Conservation (phyloP, 108 stramenopile species). For the Thalassiosira profunda region DNA sequence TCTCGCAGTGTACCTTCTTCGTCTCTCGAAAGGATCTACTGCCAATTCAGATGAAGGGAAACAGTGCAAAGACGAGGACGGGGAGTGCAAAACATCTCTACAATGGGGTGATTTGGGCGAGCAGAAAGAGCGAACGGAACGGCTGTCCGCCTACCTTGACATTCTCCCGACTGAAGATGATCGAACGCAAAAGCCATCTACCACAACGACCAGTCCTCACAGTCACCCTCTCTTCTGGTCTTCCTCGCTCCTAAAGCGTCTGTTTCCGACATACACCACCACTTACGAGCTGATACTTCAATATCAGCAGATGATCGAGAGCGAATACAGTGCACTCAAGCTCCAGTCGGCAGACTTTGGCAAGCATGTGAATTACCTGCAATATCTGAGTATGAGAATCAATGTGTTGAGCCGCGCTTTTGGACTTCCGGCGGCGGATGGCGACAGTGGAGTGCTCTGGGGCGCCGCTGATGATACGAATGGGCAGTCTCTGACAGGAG, state of each 20-base stretch:
- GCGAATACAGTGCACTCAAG: constrained; percentile 70
- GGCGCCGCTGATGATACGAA: constrained; percentile 14
- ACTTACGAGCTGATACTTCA: constrained; percentile 48
- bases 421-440: constrained; percentile 45
- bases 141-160: constrained; percentile 37
- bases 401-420: constrained; percentile 81
- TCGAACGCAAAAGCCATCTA: constrained; percentile 7
- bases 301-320: constrained; percentile 65
- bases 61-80: constrained; percentile 6
- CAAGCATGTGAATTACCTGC: constrained; percentile 40
- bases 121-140: constrained; percentile 10
- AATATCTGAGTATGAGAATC: constrained; percentile 69
- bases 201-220: constrained; percentile 13
- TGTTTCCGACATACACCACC: constrained; percentile 46
- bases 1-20: constrained; percentile 68
- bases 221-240: constrained; percentile 62
- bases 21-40: constrained; percentile 25
- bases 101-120: constrained; percentile 22
- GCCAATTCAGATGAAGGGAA: neutral
- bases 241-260: constrained; percentile 29
- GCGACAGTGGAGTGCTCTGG: constrained; percentile 42
- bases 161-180: constrained; percentile 59
- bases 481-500: constrained; percentile 40
- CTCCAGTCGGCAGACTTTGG: constrained; percentile 49
- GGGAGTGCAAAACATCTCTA: neutral